Evolutionary conservation across 78 protist genomes (phyloP).

Genomic region (Dictyostelium firmibasis): DNA sequence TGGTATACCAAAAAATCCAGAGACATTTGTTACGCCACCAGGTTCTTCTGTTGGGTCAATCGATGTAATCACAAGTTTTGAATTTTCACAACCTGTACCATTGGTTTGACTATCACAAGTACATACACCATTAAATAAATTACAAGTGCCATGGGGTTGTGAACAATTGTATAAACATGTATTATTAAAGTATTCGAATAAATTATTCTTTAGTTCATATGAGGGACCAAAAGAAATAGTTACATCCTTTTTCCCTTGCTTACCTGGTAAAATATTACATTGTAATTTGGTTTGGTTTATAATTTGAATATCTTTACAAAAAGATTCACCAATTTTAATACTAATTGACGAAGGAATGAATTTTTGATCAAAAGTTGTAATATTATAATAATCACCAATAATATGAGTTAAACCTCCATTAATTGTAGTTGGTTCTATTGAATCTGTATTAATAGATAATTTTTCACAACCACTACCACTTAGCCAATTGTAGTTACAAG

Average conservation of each 20-base stretch:
- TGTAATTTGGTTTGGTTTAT: neutral
- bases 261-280: neutral
- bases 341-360: too few relatives aligned
- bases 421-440: neutral
- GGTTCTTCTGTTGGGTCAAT: neutral
- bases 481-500: neutral
- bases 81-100: neutral
- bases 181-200: neutral
- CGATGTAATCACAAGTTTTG: neutral
- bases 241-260: neutral
- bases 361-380: too few relatives aligned
- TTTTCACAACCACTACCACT: neutral
- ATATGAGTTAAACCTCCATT: neutral
- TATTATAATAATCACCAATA: neutral
- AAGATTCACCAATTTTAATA: neutral
- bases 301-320: neutral
- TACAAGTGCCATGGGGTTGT: neutral
- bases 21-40: neutral
- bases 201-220: neutral
- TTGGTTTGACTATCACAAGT: neutral
- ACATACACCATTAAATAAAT: neutral
- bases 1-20: neutral
- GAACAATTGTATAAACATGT: neutral
- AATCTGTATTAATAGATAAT: too few relatives aligned
- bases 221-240: neutral